Evolutionary conservation across 73 alveolate species (phyloP), one percentile per base, ranked within the genome.

Genomic region (Paramecium biaurelia): DNA sequence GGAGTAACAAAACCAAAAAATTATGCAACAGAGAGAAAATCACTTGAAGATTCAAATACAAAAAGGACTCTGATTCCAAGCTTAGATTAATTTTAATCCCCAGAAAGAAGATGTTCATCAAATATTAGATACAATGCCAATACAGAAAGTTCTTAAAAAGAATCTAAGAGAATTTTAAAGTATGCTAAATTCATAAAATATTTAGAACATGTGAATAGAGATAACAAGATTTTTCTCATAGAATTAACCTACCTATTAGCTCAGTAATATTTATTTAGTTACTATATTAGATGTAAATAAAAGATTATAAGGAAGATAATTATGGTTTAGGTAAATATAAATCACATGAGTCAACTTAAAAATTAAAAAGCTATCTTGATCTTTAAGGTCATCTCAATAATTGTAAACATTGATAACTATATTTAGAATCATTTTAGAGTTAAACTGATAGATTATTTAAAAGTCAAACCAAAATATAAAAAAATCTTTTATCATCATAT

Each of bases 241-340:
- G 86, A 35, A 72, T 72, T 34, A 72, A 72, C 37, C 38, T 72
- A 72, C 86, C 86, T 14, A 72, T 35, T 10, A 72, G 86, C 5
- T 30, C 28, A 34, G 86, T 72, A 72, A 35, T 14, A 34, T 12
- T 47, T 15, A 53, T 72, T 12, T 35, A 12, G 37, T 72, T 72
- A 72, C 38, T 14, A 34, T 34, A 14, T 34, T 72, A 72, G 86
- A 72, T 72, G 86, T 15, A 72, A 34, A n/a, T 72, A 32, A 72
- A 72, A 6, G 86, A 72, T 35, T 72, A 28, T 72, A 72, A 72
- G 63, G 86, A 72, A 37, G 86, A 72, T 37, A 72, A 72, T 72
- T 72, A 72, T 72, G 86, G 86, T 12, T 21, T 72, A 2, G 86
- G 86, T 15, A 30, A 72, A 35, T 72, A 72, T 2, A 72, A 38